Percentiles rank a stretch among this genome's conserved stretches.
These are phyloP conservation scores for Phyllosticta capitalensis DNA, from an alignment of 2,329 filamentous ascomycete species.

Conservation along the genomic window DNA sequence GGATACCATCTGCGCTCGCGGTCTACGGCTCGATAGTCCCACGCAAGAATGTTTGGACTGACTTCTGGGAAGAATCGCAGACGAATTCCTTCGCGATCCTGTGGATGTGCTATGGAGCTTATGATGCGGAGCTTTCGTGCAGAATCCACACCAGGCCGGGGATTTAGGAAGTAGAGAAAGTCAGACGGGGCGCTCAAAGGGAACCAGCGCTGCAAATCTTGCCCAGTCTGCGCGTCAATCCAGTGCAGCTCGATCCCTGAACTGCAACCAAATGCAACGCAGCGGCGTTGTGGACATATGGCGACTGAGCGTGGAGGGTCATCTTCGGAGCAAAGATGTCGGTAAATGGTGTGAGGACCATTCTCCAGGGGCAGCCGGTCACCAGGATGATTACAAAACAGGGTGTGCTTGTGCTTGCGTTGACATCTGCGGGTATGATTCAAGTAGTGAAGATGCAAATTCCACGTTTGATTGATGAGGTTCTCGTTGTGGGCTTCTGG, in stretches of 20 bases:
- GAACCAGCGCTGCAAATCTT: conserved; percentile 47
- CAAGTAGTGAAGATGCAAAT: conserved; percentile 12
- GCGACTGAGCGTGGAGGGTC: conserved; percentile 57
- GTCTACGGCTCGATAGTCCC: conserved; percentile 18
- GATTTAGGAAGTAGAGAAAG: conserved; percentile 51
- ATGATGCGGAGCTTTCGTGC: conserved; percentile 52
- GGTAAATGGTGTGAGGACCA: conserved; percentile 32
- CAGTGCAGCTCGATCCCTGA: conserved; percentile 56
- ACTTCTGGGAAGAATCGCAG: conserved; percentile 14
- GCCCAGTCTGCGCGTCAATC: conserved; percentile 40
- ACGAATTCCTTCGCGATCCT: conserved; percentile 20
- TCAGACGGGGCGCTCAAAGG: conserved; percentile 46
- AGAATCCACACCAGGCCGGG: conserved; percentile 41
- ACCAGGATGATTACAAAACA: neutral
- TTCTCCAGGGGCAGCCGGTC: neutral
- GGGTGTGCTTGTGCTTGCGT: neutral
- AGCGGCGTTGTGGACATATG: conserved; percentile 54
- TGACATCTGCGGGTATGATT: neutral
- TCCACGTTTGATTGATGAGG: conserved; percentile 24
- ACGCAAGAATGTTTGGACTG: conserved; percentile 17
- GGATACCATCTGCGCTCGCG: conserved; percentile 2
- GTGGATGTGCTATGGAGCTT: conserved; percentile 46
- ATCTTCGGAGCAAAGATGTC: conserved; percentile 49
- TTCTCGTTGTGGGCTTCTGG: conserved; percentile 17
- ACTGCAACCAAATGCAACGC: conserved; percentile 56